These are phyloP conservation scores for Adansonia madagascariensis DNA, from an alignment of 441 rosid species.

Conservation along the genomic window DNA sequence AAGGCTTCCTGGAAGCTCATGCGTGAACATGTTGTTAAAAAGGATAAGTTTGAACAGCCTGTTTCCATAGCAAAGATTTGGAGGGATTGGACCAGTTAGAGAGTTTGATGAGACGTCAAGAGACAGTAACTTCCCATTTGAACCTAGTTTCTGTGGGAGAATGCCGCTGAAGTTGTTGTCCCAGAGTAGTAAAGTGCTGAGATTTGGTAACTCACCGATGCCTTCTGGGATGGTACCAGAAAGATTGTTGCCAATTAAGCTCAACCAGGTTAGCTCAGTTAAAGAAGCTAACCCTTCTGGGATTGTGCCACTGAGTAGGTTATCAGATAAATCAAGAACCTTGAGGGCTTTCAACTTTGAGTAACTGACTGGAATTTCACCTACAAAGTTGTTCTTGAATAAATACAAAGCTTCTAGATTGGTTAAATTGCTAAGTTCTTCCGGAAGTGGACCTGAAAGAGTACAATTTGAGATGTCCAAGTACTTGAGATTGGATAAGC, in stretches of 20 bases:
- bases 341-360: conserved; percentile 50
- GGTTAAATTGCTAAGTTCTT: conserved; percentile 60
- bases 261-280: conserved; percentile 58
- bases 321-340: conserved; percentile 70
- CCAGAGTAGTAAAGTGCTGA: conserved; percentile 68
- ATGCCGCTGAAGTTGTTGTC: conserved; percentile 69
- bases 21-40: conserved; percentile 70
- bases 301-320: conserved; percentile 67
- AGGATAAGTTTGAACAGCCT: conserved; percentile 78
- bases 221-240: conserved; percentile 67
- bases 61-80: conserved; percentile 73
- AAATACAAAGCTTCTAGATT: conserved; percentile 60
- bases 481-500: conserved; percentile 60
- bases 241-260: conserved; percentile 62
- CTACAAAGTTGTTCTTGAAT: conserved; percentile 56
- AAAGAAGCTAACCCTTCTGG: conserved; percentile 58
- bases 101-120: conserved; percentile 82
- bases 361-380: conserved; percentile 70
- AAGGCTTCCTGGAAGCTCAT: conserved; percentile 56
- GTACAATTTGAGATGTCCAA: conserved; percentile 64
- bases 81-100: conserved; percentile 74
- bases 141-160: conserved; percentile 81
- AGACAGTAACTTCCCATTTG: conserved; percentile 62
- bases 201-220: conserved; percentile 62
- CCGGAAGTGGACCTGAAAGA: conserved; percentile 67